A percentile compares a stretch with the other conserved stretches of the same genome.
Evolutionary conservation across 345 rosid genomes (phyloP).

Genomic region (sweet orange (Citrus sinensis)): DVS_A1.0 CM039168.1:19157501-19158000

Average conservation of each 20-base stretch:
- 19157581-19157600: constrained; percentile 2
- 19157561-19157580: constrained; percentile 13
- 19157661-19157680: background rate
- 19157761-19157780: constrained; percentile 1
- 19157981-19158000: background rate
- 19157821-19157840: background rate
- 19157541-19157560: background rate
- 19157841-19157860: background rate
- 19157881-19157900: background rate
- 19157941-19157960: background rate
- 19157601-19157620: constrained; percentile 8
- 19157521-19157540: constrained; percentile 5
- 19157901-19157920: constrained; percentile 11
- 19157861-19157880: constrained; percentile 8
- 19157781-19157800: background rate
- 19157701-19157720: background rate
- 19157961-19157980: constrained; percentile 5
- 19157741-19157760: constrained; percentile 1
- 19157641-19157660: constrained; percentile 11
- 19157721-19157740: constrained; percentile 21
- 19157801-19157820: background rate
- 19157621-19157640: constrained; percentile 10
- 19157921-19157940: background rate
- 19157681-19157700: background rate
- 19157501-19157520: background rate